These are phyloP conservation scores for Thraustochytrium sp. DNA, from an alignment of 352 stramenopile genomes.

Conservation along the genomic window DNA sequence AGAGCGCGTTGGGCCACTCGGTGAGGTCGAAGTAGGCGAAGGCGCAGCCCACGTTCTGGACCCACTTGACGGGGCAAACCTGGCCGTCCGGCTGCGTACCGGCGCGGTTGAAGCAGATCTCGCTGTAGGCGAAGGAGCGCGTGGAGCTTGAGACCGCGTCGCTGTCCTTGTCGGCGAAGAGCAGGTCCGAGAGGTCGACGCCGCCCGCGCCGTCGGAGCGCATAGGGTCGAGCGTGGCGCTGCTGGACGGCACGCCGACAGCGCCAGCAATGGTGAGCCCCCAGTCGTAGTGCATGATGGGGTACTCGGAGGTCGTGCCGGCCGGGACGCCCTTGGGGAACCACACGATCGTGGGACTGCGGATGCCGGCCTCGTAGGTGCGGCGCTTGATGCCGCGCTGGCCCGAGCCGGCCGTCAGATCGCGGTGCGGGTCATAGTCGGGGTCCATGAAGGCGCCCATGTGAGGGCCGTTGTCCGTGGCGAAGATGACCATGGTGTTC, in stretches of 20 bases:
- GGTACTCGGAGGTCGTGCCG: neutral
- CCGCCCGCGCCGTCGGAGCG: neutral
- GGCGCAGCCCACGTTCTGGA: neutral
- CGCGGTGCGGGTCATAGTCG: neutral
- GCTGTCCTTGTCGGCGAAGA: neutral
- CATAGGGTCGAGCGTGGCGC: neutral
- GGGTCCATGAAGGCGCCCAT: slow-evolving; percentile 21
- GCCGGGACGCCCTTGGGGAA: neutral
- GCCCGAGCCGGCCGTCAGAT: slow-evolving; percentile 10
- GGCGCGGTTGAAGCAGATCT: slow-evolving; percentile 19
- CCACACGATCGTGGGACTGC: slow-evolving; percentile 38
- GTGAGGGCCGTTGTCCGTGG: slow-evolving; percentile 45
- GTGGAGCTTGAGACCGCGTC: neutral
- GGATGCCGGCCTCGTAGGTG: slow-evolving; percentile 44
- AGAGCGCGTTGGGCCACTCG: neutral
- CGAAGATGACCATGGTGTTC: slow-evolving; percentile 46
- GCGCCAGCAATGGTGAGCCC: slow-evolving; percentile 18
- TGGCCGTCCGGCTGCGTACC: neutral
- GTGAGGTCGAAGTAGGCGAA: slow-evolving; percentile 22
- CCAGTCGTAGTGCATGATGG: slow-evolving; percentile 28
- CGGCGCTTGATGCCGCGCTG: slow-evolving; percentile 36
- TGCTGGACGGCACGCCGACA: neutral
- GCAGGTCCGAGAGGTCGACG: neutral
- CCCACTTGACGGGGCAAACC: slow-evolving; percentile 16
- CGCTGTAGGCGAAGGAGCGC: neutral